These are phyloP conservation scores for Cordyceps militaris DNA, from an alignment of 2,329 filamentous ascomycete species.

Conservation along the genomic window DNA sequence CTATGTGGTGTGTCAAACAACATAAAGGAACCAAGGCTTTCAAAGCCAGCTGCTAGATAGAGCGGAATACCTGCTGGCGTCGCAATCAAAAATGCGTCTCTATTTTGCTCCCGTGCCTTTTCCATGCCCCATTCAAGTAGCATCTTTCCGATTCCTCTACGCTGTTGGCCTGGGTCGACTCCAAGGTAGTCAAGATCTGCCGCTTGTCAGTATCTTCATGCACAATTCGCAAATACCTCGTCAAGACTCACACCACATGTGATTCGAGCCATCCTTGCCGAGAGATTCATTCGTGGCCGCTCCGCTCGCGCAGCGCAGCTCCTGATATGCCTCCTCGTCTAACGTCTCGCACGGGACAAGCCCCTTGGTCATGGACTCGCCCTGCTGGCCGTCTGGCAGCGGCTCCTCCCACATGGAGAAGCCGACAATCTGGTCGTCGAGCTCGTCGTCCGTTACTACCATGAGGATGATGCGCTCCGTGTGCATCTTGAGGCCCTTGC, in stretches of 20 bases:
- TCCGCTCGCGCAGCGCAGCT: slow-evolving; percentile 9
- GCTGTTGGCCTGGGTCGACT: slow-evolving; percentile 16
- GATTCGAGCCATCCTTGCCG: slow-evolving; percentile 14
- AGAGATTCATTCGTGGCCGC: slow-evolving; percentile 12
- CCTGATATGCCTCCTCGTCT: slow-evolving; percentile 14
- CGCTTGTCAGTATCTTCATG: background rate
- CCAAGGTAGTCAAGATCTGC: slow-evolving; percentile 17
- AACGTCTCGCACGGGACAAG: slow-evolving; percentile 10
- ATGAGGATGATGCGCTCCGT: slow-evolving; percentile 15
- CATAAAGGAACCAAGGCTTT: background rate
- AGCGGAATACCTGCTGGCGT: slow-evolving; percentile 9
- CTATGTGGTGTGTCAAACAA: slow-evolving; percentile 7
- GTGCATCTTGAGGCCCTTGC: slow-evolving; percentile 14
- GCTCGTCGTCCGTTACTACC: slow-evolving; percentile 16
- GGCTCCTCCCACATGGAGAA: slow-evolving; percentile 18
- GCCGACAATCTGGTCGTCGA: slow-evolving; percentile 15
- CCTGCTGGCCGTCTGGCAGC: slow-evolving; percentile 1
- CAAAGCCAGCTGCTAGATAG: slow-evolving; percentile 5
- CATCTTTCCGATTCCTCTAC: slow-evolving; percentile 17
- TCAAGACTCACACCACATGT: slow-evolving; percentile 16
- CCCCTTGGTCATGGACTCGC: slow-evolving; percentile 2
- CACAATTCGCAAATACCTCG: background rate
- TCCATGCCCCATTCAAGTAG: slow-evolving; percentile 16
- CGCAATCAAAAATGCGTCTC: slow-evolving; percentile 11
- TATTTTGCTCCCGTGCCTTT: slow-evolving; percentile 9